Base-by-base conservation (phyloP, 2,329 filamentous ascomycete genomes). In the Pseudogymnoascus destructans region DNA sequence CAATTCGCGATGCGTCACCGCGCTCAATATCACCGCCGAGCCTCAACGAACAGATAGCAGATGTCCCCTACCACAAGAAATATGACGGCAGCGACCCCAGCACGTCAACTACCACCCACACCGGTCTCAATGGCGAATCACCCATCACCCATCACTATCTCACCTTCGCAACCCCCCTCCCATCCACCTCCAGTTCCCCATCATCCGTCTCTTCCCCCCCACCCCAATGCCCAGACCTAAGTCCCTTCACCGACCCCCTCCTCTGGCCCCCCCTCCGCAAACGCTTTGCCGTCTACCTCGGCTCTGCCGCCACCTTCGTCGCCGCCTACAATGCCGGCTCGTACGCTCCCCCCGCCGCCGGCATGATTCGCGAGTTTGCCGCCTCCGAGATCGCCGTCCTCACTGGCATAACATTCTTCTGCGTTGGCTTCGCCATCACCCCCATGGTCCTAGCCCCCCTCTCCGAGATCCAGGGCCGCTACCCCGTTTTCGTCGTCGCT, bases 381-480 rank as follows among this genome's bases (percentile, higher is more conserved):
- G 75, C 88, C 0, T 84, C 82, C 36, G 73, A 75, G 8, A 76
- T 86, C n/a, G 83, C 82, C 1, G 79, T 84, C n/a, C 74, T 86
- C 4, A 75, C 83, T 1, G 89, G 89, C 32, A 87, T 95, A 61
- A 95, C 90, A 0, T 80, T 82, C 0, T 96, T 93, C 70, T 93
- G 88, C 49, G 66, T 78, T 32, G 90, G 91, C 3, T 95, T 95
- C 64, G 89, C 79, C 0, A 70, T 90, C 21, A 86, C 88, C 0
- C 91, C 91, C 0, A 95, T 96, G 90, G 77, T 89, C 0, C 78
- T 95, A 0, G 91, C 91, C 0, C 91, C 91, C 0, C 85, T 95
- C 63, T 89, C 85, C 0, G 91, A 96, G 71, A 85, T 95, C 68
- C 89, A 93, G 70, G 91, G 91, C 3, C 81, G 91, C 2, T 83